These are phyloP conservation scores for Globisporangium camurandrum DNA, from an alignment of 352 stramenopile species.

Conservation along the genomic window DNA sequence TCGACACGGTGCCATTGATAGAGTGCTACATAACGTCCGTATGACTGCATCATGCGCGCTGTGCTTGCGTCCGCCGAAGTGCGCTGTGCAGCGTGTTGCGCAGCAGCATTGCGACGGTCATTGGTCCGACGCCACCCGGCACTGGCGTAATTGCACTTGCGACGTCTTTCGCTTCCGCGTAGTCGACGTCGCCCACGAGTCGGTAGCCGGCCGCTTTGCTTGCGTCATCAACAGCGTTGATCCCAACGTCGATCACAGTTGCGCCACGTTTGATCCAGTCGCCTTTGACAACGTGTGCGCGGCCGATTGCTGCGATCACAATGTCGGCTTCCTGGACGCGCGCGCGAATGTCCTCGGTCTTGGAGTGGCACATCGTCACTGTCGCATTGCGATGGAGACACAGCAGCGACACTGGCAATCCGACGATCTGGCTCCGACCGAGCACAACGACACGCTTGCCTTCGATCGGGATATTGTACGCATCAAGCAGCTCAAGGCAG, in stretches of 20 bases:
- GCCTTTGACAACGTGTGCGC: conserved; percentile 88
- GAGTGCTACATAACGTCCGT: not conserved
- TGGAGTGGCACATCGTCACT: conserved; percentile 97
- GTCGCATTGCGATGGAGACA: conserved; percentile 95
- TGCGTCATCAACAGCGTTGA: conserved; percentile 93
- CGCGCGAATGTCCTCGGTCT: conserved; percentile 82
- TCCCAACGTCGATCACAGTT: conserved; percentile 98
- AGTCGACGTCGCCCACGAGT: conserved; percentile 97
- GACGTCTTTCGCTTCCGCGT: conserved; percentile 71
- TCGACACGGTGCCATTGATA: not conserved
- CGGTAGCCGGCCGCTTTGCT: conserved; percentile 81
- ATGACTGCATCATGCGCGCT: too few species aligned
- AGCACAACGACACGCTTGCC: conserved; percentile 97
- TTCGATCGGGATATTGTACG: conserved; percentile 79
- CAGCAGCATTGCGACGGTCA: conserved; percentile 96
- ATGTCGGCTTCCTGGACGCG: conserved; percentile 91
- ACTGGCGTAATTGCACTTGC: conserved; percentile 96
- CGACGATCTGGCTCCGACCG: conserved; percentile 96
- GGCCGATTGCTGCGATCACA: conserved; percentile 94
- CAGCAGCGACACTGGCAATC: conserved; percentile 93
- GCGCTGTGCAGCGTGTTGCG: conserved; percentile 72
- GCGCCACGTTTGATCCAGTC: conserved; percentile 96
- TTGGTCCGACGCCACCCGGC: conserved; percentile 93
- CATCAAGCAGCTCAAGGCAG: conserved; percentile 94
- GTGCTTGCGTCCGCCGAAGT: conserved; percentile 17